Evolutionary conservation across 768 basidiomycete species (phyloP), one percentile per base, ranked within the genome.

Genomic region (Trametes villosa): DNA sequence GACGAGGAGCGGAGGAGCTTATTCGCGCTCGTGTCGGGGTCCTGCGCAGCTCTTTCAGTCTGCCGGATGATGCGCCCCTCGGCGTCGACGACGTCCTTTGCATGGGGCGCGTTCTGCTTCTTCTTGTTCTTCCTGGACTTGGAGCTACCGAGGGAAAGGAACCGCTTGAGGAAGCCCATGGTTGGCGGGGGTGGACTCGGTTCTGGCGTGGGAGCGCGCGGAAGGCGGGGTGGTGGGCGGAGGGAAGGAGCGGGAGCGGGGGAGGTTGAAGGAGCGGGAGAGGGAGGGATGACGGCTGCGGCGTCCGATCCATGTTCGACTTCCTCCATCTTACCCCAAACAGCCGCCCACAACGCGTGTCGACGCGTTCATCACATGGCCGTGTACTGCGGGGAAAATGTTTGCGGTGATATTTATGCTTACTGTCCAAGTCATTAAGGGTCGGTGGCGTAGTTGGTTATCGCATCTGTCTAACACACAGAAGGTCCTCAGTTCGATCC

Each of bases 381-480:
- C 36, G 36, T 15, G 36, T 38, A 38, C n/a, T n/a, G n/a, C n/a
- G n/a, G n/a, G n/a, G n/a, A n/a, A n/a, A 34, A 34, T 7, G 7
- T 34, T 34, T 13, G 13, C 13, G 33, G 13, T 7, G 33, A 7
- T 34, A 34, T 34, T 34, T 7, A 34, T 7, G 8, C 8, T 34
- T 34, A 34, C 33, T 22, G 2, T 15, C 15, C 18, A n/a, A n/a
- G n/a, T n/a, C n/a, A n/a, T n/a, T n/a, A n/a, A n/a, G 74, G 75
- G 70, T 79, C 78, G 83, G 82, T 87, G 86, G 86, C 83, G 86
- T 88, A 87, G 84, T 86, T 87, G 86, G 86, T 87, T 87, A 88
- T 88, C 85, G 83, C 86, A 85, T 86, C 84, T 86, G 86, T 87
- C 85, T 87, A 85, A 88, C 86, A 87, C 86, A 86, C 85, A 85